Percentiles rank a stretch among this genome's conserved stretches.
Evolutionary conservation across 2,329 filamentous ascomycete genomes (phyloP).

Genomic region (Phaeosphaeriaceae sp.): DNA sequence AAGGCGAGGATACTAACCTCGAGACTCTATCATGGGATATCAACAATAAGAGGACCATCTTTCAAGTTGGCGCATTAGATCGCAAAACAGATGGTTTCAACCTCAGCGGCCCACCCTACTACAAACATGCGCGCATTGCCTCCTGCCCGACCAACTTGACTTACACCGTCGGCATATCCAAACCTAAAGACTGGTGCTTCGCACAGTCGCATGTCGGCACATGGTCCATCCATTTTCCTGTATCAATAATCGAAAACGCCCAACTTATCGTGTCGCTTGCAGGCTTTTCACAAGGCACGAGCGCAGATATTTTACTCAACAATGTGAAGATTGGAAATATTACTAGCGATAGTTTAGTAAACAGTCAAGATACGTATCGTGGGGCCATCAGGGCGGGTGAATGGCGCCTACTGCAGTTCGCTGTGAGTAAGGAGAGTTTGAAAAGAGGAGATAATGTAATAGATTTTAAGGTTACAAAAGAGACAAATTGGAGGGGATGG

Average conservation of each 20-base stretch:
- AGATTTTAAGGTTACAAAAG: slow-evolving; percentile 47
- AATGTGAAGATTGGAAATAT: slow-evolving; percentile 51
- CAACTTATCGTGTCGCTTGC: slow-evolving; percentile 54
- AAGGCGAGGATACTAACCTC: slow-evolving; percentile 46
- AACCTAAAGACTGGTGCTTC: slow-evolving; percentile 56
- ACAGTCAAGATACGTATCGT: slow-evolving; percentile 57
- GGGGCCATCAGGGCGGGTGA: slow-evolving; percentile 56
- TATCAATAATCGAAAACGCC: slow-evolving; percentile 32
- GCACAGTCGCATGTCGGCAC: slow-evolving; percentile 50
- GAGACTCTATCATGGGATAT: slow-evolving; percentile 52
- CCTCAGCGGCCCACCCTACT: slow-evolving; percentile 50
- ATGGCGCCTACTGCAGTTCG: slow-evolving; percentile 56
- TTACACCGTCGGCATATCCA: slow-evolving; percentile 50
- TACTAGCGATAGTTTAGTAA: slow-evolving; percentile 45
- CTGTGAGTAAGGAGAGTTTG: slow-evolving; percentile 36
- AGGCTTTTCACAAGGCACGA: slow-evolving; percentile 53
- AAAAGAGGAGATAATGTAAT: slow-evolving; percentile 45
- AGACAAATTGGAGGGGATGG: slow-evolving; percentile 49
- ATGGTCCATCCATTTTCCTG: slow-evolving; percentile 45
- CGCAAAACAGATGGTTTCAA: slow-evolving; percentile 55
- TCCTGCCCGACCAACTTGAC: slow-evolving; percentile 55
- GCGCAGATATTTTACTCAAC: slow-evolving; percentile 52
- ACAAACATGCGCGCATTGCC: slow-evolving; percentile 54
- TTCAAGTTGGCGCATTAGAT: slow-evolving; percentile 59
- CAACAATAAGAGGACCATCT: slow-evolving; percentile 49